Conservation (phyloP, 2,329 filamentous ascomycete species). For the Exophiala alcalophila region DNA sequence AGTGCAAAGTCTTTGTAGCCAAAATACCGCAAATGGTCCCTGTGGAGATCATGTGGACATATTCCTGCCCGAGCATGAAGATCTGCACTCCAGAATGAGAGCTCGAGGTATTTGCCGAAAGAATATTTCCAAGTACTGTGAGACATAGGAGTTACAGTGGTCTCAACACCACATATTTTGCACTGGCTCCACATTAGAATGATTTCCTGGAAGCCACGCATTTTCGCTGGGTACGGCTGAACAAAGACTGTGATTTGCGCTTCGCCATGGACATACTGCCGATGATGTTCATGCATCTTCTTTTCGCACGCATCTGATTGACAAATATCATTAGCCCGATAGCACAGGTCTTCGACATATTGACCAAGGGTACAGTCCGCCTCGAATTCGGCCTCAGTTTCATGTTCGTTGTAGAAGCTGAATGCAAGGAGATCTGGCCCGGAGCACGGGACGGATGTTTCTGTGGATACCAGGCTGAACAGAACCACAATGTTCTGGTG, state of each 20-base stretch:
- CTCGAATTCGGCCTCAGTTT: conserved; percentile 64
- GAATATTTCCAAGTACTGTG: conserved; percentile 96
- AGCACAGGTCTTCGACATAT: conserved; percentile 87
- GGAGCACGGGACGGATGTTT: conserved; percentile 87
- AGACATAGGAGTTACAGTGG: conserved; percentile 86
- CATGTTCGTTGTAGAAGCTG: conserved; percentile 89
- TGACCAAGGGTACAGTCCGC: conserved; percentile 91
- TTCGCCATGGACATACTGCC: conserved; percentile 95
- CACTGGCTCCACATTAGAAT: conserved; percentile 99
- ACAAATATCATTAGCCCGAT: conserved; percentile 72
- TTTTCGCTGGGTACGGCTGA: conserved; percentile 66
- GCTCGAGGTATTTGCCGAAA: conserved; percentile 95
- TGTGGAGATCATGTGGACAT: conserved; percentile 89
- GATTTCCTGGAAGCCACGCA: conserved; percentile 64
- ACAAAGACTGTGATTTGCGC: conserved; percentile 90
- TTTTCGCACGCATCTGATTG: conserved; percentile 80
- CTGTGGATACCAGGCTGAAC: conserved; percentile 89
- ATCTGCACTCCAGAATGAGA: conserved; percentile 91
- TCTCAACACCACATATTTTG: conserved; percentile 86
- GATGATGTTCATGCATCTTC: conserved; percentile 86
- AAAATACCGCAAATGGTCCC: conserved; percentile 90
- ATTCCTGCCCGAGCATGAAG: conserved; percentile 69
- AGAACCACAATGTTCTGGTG: conserved; percentile 96
- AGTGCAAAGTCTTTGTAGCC: conserved; percentile 81
- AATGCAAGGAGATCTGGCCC: conserved; percentile 88